Conservation (phyloP, 345 rosid genomes). For the Melaleuca quinquenervia region DNA sequence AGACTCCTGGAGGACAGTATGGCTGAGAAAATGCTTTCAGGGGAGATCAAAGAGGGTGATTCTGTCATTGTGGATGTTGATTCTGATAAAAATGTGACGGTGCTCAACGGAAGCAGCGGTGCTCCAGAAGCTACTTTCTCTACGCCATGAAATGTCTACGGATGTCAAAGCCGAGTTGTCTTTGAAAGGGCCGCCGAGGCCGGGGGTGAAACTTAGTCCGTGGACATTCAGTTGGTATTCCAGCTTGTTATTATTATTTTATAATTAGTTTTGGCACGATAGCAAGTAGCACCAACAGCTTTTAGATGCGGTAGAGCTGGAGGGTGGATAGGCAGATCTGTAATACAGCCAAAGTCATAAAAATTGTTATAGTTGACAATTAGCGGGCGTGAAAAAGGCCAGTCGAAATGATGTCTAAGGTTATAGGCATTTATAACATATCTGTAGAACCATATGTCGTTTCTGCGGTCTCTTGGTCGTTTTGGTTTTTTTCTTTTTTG, state of each 20-base stretch:
- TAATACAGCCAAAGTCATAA: not conserved
- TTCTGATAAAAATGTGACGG: constrained; percentile 24
- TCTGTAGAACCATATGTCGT: not conserved
- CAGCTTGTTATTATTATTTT: not conserved
- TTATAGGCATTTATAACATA: not conserved
- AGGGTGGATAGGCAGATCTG: not conserved
- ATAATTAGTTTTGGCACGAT: not conserved
- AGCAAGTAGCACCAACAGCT: not conserved
- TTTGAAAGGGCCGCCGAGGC: not conserved
- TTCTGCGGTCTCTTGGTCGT: not conserved
- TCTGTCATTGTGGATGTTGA: constrained; percentile 39
- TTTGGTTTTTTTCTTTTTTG: not conserved
- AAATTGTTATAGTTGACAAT: not conserved
- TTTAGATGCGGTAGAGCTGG: not conserved
- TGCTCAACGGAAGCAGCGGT: constrained; percentile 11
- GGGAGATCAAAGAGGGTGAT: constrained; percentile 37
- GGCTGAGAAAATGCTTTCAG: constrained; percentile 44
- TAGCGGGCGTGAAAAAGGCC: not conserved
- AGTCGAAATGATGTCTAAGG: not conserved
- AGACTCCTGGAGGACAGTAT: constrained; percentile 42
- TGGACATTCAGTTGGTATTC: not conserved
- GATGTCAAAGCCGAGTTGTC: not conserved
- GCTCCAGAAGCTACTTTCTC: not conserved
- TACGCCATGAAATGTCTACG: not conserved
- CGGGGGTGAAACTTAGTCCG: not conserved